Evolutionary conservation across 352 stramenopile species (phyloP).

Genomic region (Phytophthora chlamydospora): DNA sequence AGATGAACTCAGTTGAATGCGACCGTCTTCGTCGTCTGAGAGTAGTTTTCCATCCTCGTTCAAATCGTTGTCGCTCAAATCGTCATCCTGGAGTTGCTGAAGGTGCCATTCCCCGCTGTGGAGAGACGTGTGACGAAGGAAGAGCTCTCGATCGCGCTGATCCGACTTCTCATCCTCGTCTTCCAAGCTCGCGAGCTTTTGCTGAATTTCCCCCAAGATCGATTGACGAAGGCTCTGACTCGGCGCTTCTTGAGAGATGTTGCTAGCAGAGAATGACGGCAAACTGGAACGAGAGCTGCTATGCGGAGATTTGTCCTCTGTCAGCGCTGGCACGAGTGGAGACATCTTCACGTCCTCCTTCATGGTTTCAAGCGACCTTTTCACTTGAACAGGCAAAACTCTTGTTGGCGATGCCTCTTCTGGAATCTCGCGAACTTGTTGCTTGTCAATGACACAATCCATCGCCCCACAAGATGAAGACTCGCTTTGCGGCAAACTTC

Average conservation of each 20-base stretch:
- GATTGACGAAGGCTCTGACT: constrained; percentile 30
- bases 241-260: background rate
- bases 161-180: constrained; percentile 43
- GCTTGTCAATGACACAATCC: background rate
- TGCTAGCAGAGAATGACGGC: background rate
- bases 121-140: constrained; percentile 49
- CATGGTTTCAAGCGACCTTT: background rate
- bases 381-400: constrained; percentile 3
- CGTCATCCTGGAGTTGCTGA: constrained; percentile 21
- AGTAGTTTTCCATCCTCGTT: constrained; percentile 4
- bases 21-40: constrained; percentile 22
- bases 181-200: constrained; percentile 50
- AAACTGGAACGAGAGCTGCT: constrained; percentile 7
- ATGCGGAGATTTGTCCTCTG: background rate
- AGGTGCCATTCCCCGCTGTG: constrained; percentile 42
- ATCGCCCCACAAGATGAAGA: background rate
- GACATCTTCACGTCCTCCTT: background rate
- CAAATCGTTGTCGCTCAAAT: constrained; percentile 1
- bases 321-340: background rate
- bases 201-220: constrained; percentile 57
- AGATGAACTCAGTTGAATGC: constrained; percentile 26
- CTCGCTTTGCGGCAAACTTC: background rate
- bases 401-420: background rate
- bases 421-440: background rate
- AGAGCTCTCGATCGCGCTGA: constrained; percentile 42